A percentile compares a stretch with the other conserved stretches of the same genome.
phyloP scores from a whole-genome alignment of 2,329 filamentous ascomycete genomes.

The Penicillium sp. region DNA sequence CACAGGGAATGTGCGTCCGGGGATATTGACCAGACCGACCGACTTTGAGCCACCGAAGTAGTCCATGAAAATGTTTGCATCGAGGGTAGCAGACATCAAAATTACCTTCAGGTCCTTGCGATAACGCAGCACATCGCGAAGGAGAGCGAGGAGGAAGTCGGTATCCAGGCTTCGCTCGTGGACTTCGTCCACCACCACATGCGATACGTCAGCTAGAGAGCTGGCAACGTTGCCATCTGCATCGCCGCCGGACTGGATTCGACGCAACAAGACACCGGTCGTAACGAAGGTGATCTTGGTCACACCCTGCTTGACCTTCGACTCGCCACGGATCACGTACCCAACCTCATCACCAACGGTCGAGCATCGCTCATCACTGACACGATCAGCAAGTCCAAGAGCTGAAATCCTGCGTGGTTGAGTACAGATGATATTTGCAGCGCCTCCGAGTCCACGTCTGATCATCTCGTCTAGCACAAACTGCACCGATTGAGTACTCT shows the following conservation, averaged over 20 bases:
- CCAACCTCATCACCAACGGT: constrained; percentile 84
- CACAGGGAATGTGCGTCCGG: constrained; percentile 86
- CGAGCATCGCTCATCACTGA: constrained; percentile 86
- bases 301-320: constrained; percentile 66
- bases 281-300: constrained; percentile 96
- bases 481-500: constrained; percentile 95
- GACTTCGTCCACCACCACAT: constrained; percentile 94
- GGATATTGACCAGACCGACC: constrained; percentile 82
- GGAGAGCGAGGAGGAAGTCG: constrained; percentile 85
- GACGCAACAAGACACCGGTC: constrained; percentile 85
- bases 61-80: constrained; percentile 78
- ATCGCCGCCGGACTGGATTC: constrained; percentile 87
- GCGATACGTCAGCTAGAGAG: constrained; percentile 85
- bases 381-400: constrained; percentile 87
- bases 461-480: constrained; percentile 94
- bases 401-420: constrained; percentile 94
- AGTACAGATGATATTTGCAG: constrained; percentile 90
- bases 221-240: constrained; percentile 76
- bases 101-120: constrained; percentile 83
- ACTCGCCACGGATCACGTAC: constrained; percentile 89
- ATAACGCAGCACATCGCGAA: constrained; percentile 76
- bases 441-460: constrained; percentile 69
- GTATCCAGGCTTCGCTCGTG: constrained; percentile 95
- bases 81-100: constrained; percentile 94
- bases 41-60: constrained; percentile 75